These are phyloP conservation scores for Rhizoclosmatium sp. DNA, from an alignment of 192 early-diverging fungal species.

Conservation along the genomic window DNA sequence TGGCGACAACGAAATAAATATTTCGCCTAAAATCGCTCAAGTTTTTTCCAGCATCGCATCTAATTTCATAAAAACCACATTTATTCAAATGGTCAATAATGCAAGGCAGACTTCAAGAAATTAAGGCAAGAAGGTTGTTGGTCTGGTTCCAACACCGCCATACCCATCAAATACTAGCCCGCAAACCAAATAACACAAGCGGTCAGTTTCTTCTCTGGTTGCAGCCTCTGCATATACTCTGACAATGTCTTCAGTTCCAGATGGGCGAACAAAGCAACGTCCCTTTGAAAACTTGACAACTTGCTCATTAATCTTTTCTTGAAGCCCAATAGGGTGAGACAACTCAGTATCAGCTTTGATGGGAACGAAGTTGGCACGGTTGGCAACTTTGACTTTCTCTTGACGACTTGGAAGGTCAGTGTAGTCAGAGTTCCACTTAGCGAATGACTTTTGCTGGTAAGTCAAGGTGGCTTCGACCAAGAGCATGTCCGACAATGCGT, in stretches of 20 bases:
- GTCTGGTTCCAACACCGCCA: conserved; percentile 89
- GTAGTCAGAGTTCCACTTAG: conserved; percentile 93
- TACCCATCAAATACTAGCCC: conserved; percentile 94
- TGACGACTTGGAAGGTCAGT: conserved; percentile 93
- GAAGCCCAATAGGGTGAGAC: conserved; percentile 85
- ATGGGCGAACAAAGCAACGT: conserved; percentile 95
- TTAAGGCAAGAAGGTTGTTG: conserved; percentile 52
- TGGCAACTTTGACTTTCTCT: conserved; percentile 90
- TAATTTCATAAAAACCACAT: no score
- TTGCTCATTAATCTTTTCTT: conserved; percentile 82
- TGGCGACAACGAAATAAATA: no score
- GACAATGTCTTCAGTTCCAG: conserved; percentile 98
- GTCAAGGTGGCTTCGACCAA: conserved; percentile 92
- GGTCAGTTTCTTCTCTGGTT: conserved; percentile 87
- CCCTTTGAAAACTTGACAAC: conserved; percentile 86
- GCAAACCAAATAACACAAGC: conserved; percentile 84
- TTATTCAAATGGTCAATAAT: no score
- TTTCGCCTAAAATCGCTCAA: no score
- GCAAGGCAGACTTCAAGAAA: no score
- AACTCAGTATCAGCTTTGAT: conserved; percentile 97
- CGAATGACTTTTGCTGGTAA: conserved; percentile 78
- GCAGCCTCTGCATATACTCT: conserved; percentile 99
- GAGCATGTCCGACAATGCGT: conserved; percentile 97
- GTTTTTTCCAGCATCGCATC: no score
- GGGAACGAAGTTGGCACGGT: conserved; percentile 89